Percentiles rank a stretch among this genome's conserved stretches.
Conservation (phyloP, 306 rosid genomes). For the Fagus sylvatica region DNA sequence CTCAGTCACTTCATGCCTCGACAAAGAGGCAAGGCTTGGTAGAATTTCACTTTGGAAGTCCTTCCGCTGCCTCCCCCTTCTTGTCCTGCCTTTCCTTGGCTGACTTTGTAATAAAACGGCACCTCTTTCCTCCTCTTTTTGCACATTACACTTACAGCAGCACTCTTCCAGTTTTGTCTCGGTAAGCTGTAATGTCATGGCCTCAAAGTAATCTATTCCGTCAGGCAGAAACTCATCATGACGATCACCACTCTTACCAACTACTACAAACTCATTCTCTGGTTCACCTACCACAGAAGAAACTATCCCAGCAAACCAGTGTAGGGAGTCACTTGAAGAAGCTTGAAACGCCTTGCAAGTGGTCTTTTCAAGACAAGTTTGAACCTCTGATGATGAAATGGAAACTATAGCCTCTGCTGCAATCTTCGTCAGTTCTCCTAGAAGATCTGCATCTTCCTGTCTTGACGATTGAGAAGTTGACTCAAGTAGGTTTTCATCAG, state of each 20-base stretch:
- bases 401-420: conserved; percentile 72
- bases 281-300: conserved; percentile 42
- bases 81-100: conserved; percentile 44
- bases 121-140: conserved; percentile 37
- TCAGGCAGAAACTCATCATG: conserved; percentile 45
- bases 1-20: conserved; percentile 77
- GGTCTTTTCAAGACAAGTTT: conserved; percentile 24
- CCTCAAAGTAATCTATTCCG: conserved; percentile 79
- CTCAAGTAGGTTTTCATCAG: conserved; percentile 53
- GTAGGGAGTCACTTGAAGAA: conserved; percentile 41
- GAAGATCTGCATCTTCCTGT: conserved; percentile 38
- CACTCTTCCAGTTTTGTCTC: conserved; percentile 50
- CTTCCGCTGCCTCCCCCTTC: conserved; percentile 52
- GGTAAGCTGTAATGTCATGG: conserved; percentile 70
- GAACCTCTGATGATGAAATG: conserved; percentile 47
- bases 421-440: conserved; percentile 40
- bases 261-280: conserved; percentile 23
- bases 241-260: conserved; percentile 11
- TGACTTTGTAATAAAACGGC: conserved; percentile 34
- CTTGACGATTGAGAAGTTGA: conserved; percentile 32
- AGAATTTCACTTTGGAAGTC: conserved; percentile 78
- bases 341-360: conserved; percentile 24
- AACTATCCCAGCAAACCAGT: conserved; percentile 76
- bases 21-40: conserved; percentile 72
- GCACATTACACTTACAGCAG: conserved; percentile 27